Percentiles rank a stretch among this genome's conserved stretches.
Conservation (phyloP, 257 asterid genomes). For the Nicotiana tomentosiformis region DNA sequence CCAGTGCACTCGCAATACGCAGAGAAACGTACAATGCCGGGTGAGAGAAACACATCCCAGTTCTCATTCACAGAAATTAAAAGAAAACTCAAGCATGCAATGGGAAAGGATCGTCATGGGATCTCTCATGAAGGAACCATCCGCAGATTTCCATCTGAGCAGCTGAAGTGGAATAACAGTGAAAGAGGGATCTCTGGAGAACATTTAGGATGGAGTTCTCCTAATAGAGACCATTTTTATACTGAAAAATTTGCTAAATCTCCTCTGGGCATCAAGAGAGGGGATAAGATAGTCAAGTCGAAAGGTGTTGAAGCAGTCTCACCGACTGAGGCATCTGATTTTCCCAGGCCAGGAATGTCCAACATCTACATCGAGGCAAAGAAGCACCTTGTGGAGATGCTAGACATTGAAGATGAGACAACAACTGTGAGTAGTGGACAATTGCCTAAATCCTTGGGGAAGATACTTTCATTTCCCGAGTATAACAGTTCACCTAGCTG, state of each 20-base stretch:
- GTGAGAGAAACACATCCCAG: slow-evolving; percentile 44
- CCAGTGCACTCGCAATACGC: slow-evolving; percentile 21
- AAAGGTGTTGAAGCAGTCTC: slow-evolving; percentile 26
- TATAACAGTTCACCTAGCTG: slow-evolving; percentile 47
- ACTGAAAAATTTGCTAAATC: slow-evolving; percentile 62
- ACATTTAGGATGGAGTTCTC: slow-evolving; percentile 73
- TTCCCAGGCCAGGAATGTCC: slow-evolving; percentile 40
- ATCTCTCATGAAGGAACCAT: slow-evolving; percentile 25
- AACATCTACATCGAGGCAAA: slow-evolving; percentile 76
- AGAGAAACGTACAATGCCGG: slow-evolving; percentile 23
- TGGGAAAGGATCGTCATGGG: slow-evolving; percentile 66
- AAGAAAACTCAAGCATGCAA: slow-evolving; percentile 76
- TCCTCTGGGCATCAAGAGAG: slow-evolving; percentile 38
- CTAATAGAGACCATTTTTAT: slow-evolving; percentile 83
- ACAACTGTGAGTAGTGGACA: slow-evolving; percentile 32
- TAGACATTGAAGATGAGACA: slow-evolving; percentile 41
- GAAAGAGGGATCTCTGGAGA: slow-evolving; percentile 51
- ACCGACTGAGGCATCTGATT: slow-evolving; percentile 22
- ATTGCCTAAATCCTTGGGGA: slow-evolving; percentile 61
- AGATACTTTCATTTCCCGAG: slow-evolving; percentile 71
- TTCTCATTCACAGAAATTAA: slow-evolving; percentile 83
- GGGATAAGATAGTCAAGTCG: slow-evolving; percentile 34
- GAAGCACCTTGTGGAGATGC: slow-evolving; percentile 85
- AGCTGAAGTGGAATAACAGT: slow-evolving; percentile 31
- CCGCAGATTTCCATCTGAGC: slow-evolving; percentile 25